Percentiles rank a stretch among this genome's conserved stretches.
Conservation (phyloP, 768 basidiomycete genomes). For the Chiua virens region DNA sequence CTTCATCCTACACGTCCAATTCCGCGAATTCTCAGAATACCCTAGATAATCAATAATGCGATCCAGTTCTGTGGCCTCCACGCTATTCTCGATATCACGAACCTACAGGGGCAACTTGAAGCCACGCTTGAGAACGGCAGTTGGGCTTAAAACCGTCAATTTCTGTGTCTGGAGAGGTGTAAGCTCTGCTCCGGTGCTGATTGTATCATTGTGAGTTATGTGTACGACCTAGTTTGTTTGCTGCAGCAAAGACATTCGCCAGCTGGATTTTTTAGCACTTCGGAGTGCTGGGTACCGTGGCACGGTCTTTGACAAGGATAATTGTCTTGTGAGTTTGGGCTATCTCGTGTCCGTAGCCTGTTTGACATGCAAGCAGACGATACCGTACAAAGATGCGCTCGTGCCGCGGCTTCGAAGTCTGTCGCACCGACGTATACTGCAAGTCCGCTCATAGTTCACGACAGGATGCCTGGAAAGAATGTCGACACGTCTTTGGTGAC, state of each 20-base stretch:
- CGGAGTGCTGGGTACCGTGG: constrained; percentile 77
- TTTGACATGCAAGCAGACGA: constrained; percentile 52
- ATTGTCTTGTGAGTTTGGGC: constrained; percentile 71
- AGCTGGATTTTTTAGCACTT: constrained; percentile 74
- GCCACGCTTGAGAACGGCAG: too few relatives aligned
- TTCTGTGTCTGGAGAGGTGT: too few relatives aligned
- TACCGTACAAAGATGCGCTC: constrained; percentile 73
- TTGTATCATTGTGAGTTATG: too few relatives aligned
- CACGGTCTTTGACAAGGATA: constrained; percentile 97
- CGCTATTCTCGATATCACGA: too few relatives aligned
- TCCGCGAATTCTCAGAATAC: too few relatives aligned
- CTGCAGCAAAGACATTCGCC: constrained; percentile 76
- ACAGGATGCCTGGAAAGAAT: constrained; percentile 77
- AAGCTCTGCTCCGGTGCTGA: too few relatives aligned
- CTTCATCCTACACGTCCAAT: too few relatives aligned
- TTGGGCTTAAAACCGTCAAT: too few relatives aligned
- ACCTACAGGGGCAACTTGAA: too few relatives aligned
- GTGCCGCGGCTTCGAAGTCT: constrained; percentile 75
- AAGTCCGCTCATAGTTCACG: neutral
- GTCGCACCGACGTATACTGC: constrained; percentile 12
- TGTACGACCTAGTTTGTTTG: constrained; percentile 12
- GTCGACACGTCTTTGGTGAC: constrained; percentile 70
- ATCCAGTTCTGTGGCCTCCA: too few relatives aligned
- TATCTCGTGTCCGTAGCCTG: too few relatives aligned
- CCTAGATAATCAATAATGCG: too few relatives aligned